Percentiles rank a stretch among this genome's conserved stretches.
phyloP scores from a whole-genome alignment of 2,329 filamentous ascomycete genomes.

The Scedosporium apiospermum region DNA sequence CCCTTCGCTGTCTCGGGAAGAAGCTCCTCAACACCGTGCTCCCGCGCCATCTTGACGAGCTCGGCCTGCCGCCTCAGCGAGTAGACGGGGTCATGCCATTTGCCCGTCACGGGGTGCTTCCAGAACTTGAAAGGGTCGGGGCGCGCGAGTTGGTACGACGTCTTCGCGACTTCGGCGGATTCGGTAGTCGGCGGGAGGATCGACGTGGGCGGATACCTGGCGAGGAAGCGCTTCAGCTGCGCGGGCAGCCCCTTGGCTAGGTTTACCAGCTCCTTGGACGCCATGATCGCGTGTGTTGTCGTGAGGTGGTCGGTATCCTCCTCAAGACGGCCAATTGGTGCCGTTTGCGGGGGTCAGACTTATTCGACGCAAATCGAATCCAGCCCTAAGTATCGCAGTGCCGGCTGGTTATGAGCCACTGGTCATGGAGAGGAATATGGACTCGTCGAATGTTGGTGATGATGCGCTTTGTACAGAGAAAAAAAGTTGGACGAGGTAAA shows the following conservation, averaged over 20 bases:
- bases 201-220: conserved; percentile 69
- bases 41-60: conserved; percentile 72
- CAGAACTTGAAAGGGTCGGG: conserved; percentile 74
- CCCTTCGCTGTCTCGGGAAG: conserved; percentile 70
- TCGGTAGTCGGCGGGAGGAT: conserved; percentile 39
- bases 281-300: conserved; percentile 17
- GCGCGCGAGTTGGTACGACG: conserved; percentile 44
- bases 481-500: neutral
- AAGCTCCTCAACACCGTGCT: conserved; percentile 72
- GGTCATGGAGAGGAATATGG: neutral
- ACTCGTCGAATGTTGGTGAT: neutral
- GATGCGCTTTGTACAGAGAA: neutral
- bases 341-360: neutral
- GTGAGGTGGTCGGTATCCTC: neutral
- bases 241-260: conserved; percentile 66
- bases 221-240: conserved; percentile 77
- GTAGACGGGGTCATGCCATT: conserved; percentile 75
- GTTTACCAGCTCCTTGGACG: conserved; percentile 33
- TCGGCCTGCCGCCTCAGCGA: conserved; percentile 84
- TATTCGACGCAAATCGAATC: neutral
- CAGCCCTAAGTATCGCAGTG: neutral
- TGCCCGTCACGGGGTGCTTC: conserved; percentile 69
- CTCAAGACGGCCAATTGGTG: neutral
- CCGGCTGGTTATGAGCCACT: neutral
- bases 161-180: conserved; percentile 26